Percentiles rank a stretch among this genome's conserved stretches.
phyloP scores from a whole-genome alignment of 1,139 yeast species.

The Citeromyces hawaiiensis region DNA sequence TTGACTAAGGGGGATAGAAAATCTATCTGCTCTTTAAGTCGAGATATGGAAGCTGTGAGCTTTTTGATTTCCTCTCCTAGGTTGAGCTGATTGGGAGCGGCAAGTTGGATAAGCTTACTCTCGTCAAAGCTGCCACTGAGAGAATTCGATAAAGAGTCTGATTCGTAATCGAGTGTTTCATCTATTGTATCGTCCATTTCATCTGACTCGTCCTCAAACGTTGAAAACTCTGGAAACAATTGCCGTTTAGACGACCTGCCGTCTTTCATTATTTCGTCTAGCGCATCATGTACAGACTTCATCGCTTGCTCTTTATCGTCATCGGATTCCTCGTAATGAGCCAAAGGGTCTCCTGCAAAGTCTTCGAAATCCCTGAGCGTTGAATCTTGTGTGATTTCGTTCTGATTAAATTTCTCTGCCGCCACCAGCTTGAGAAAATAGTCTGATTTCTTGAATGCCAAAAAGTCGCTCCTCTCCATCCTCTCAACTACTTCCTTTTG shows the following conservation, averaged over 20 bases:
- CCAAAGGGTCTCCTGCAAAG: conserved; percentile 14
- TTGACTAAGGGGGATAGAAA: conserved; percentile 53
- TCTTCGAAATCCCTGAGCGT: conserved; percentile 3
- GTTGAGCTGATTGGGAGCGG: conserved; percentile 60
- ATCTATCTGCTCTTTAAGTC: conserved; percentile 44
- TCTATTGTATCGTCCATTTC: conserved; percentile 5
- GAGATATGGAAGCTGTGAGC: conserved; percentile 44
- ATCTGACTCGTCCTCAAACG: conserved; percentile 11
- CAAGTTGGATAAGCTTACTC: conserved; percentile 19
- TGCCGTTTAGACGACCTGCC: conserved; percentile 3
- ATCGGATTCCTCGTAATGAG: conserved; percentile 13
- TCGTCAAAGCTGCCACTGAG: conserved; percentile 9
- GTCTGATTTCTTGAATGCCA: conserved; percentile 43
- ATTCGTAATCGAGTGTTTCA: conserved; percentile 2
- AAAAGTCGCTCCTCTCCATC: conserved; percentile 36
- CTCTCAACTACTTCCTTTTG: conserved; percentile 38
- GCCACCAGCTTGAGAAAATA: conserved; percentile 31
- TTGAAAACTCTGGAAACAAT: conserved; percentile 6
- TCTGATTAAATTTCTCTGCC: conserved; percentile 18
- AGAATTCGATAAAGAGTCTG: conserved; percentile 7
- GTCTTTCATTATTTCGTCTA: conserved; percentile 41
- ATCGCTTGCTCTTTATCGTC: conserved; percentile 26
- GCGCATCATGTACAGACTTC: conserved; percentile 59
- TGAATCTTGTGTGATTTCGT: conserved; percentile 7
- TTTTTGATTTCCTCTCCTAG: conserved; percentile 52